Conservation (phyloP, 805 yeast genomes). For the Cyberlindnera sargentensis region DNA sequence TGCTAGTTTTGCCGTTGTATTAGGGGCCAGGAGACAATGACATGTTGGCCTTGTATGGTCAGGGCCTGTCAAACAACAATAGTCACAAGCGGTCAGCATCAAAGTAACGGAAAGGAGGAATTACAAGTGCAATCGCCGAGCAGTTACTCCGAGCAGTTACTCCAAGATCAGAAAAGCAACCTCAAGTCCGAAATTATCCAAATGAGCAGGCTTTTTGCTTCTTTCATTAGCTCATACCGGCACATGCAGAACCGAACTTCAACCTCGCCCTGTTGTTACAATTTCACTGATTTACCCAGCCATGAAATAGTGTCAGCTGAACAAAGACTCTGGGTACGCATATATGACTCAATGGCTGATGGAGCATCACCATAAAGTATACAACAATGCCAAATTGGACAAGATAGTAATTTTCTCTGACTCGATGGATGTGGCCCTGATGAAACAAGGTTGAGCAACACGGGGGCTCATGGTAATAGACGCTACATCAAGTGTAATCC, state of each 20-base stretch:
- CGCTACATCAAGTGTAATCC: conserved; percentile 82
- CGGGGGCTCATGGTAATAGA: conserved; percentile 56
- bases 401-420: conserved; percentile 64
- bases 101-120: too few species aligned
- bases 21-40: too few species aligned
- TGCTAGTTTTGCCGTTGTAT: too few species aligned
- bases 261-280: conserved; percentile 42
- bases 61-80: too few species aligned
- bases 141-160: conserved; percentile 53
- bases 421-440: conserved; percentile 68
- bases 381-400: conserved; percentile 77
- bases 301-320: conserved; percentile 74
- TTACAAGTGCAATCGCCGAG: too few species aligned
- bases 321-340: conserved; percentile 70
- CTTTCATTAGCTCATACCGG: conserved; percentile 59
- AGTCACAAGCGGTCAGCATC: too few species aligned
- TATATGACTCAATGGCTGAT: conserved; percentile 66
- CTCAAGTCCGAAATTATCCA: conserved; percentile 49
- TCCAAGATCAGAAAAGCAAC: conserved; percentile 56
- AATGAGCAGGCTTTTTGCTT: conserved; percentile 42
- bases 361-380: conserved; percentile 62
- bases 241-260: conserved; percentile 50
- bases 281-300: conserved; percentile 75
- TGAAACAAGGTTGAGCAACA: conserved; percentile 88
- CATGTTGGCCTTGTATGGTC: too few species aligned